Evolutionary conservation across 2,329 filamentous ascomycete genomes (phyloP).

Genomic region (Blumeriella jaapii): DNA sequence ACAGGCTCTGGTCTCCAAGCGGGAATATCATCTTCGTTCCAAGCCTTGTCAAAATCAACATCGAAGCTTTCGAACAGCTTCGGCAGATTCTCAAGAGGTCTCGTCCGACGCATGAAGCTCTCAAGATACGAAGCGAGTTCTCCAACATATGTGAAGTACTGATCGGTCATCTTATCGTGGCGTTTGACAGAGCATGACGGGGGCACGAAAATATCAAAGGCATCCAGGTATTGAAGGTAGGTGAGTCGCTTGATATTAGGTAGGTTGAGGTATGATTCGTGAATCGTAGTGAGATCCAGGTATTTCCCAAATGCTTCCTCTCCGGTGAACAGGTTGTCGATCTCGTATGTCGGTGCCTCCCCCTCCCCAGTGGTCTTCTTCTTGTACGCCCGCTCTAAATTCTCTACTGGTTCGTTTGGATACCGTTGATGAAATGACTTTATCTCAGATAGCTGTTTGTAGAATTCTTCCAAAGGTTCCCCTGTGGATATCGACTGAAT

Average conservation of each 20-base stretch:
- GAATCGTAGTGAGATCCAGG: slow-evolving; percentile 73
- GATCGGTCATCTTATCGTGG: slow-evolving; percentile 77
- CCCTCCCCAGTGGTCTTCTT: slow-evolving; percentile 53
- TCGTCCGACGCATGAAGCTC: slow-evolving; percentile 71
- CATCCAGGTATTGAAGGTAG: slow-evolving; percentile 86
- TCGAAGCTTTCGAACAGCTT: slow-evolving; percentile 68
- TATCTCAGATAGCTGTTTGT: slow-evolving; percentile 69
- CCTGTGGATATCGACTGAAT: slow-evolving; percentile 73
- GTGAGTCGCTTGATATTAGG: slow-evolving; percentile 73
- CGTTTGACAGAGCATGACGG: slow-evolving; percentile 65
- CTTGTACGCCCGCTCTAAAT: slow-evolving; percentile 86
- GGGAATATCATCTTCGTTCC: slow-evolving; percentile 67
- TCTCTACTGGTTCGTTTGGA: slow-evolving; percentile 89
- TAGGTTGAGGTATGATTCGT: slow-evolving; percentile 85
- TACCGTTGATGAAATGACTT: slow-evolving; percentile 85
- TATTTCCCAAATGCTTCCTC: slow-evolving; percentile 91
- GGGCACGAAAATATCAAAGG: slow-evolving; percentile 76
- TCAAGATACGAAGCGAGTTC: slow-evolving; percentile 76
- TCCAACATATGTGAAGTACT: slow-evolving; percentile 83
- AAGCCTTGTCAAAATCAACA: slow-evolving; percentile 70
- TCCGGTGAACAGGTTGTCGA: slow-evolving; percentile 89
- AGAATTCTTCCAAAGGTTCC: slow-evolving; percentile 84
- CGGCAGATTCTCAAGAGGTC: slow-evolving; percentile 76
- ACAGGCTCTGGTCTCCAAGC: slow-evolving; percentile 58
- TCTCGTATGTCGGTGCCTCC: slow-evolving; percentile 51